These are phyloP conservation scores for Diaporthe aspalathi DNA, from an alignment of 2,329 filamentous ascomycete genomes.

Conservation along the genomic window DNA sequence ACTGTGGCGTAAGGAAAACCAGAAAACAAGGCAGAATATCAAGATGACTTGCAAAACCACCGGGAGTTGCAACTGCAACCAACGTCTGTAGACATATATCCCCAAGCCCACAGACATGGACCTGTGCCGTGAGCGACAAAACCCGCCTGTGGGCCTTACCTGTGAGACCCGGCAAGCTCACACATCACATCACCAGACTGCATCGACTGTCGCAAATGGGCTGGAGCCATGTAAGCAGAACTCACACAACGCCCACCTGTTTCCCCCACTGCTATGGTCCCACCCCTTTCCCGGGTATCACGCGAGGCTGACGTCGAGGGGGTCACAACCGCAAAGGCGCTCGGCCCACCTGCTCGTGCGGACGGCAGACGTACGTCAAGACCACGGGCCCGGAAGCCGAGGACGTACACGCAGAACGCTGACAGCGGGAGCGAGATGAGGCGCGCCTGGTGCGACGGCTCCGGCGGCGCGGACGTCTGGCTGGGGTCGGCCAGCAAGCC, in stretches of 20 bases:
- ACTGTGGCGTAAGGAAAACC: neutral
- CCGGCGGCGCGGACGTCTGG: constrained; percentile 7
- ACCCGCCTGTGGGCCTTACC: neutral
- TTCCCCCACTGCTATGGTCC: no score
- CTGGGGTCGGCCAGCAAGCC: constrained; percentile 12
- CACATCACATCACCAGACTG: neutral
- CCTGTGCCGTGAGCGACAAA: neutral
- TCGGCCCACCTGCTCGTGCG: constrained; percentile 13
- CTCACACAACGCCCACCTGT: neutral
- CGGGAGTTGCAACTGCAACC: constrained; percentile 2
- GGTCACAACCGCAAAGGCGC: neutral
- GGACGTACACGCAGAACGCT: neutral
- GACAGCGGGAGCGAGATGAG: constrained; percentile 17
- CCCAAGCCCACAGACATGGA: constrained; percentile 10
- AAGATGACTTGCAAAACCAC: neutral
- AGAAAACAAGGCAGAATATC: neutral
- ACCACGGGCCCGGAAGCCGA: neutral
- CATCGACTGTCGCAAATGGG: constrained; percentile 17
- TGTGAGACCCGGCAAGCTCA: neutral
- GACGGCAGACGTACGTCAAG: constrained; percentile 7
- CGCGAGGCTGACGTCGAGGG: neutral
- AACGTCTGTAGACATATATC: neutral
- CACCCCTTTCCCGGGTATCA: neutral
- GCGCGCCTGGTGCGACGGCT: constrained; percentile 12
- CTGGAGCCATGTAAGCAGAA: constrained; percentile 1